Evolutionary conservation across 108 stramenopile genomes (phyloP).

Genomic region (Fragilaria radians): DNA sequence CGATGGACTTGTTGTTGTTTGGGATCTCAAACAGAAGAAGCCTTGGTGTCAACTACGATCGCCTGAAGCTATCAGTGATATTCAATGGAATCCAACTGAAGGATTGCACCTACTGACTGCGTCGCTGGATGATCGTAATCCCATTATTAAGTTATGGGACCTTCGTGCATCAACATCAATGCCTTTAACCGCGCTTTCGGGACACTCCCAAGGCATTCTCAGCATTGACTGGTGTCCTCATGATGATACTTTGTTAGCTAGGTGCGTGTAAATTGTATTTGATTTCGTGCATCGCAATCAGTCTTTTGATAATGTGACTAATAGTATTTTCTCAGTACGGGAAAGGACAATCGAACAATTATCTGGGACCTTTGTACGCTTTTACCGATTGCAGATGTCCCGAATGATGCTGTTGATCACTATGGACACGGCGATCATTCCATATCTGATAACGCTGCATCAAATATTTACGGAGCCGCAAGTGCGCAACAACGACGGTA

Average conservation of each 20-base stretch:
- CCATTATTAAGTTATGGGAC: conserved; percentile 93
- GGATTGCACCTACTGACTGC: conserved; percentile 94
- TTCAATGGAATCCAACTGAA: conserved; percentile 94
- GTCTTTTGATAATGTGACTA: too few species aligned
- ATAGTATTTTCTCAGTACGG: conserved; percentile 63
- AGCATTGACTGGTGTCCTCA: conserved; percentile 94
- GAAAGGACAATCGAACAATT: conserved; percentile 93
- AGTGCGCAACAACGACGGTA: conserved; percentile 71
- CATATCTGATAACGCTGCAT: conserved; percentile 4
- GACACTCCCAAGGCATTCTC: conserved; percentile 88
- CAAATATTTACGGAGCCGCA: conserved; percentile 43
- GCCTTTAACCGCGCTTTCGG: conserved; percentile 83
- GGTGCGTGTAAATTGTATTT: conserved; percentile 31
- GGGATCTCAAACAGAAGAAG: conserved; percentile 90
- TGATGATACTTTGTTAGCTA: conserved; percentile 75
- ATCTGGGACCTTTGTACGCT: conserved; percentile 91
- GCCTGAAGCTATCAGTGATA: conserved; percentile 58
- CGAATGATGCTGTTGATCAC: conserved; percentile 33
- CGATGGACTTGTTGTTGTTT: conserved; percentile 87
- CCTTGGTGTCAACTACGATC: conserved; percentile 92
- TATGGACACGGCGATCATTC: neutral
- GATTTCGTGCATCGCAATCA: too few species aligned
- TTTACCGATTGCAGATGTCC: conserved; percentile 85
- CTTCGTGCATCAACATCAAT: conserved; percentile 87
- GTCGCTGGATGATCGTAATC: conserved; percentile 82